phyloP scores from a whole-genome alignment of 495 filamentous ascomycete species.

The Cetradonia linearis region DNA sequence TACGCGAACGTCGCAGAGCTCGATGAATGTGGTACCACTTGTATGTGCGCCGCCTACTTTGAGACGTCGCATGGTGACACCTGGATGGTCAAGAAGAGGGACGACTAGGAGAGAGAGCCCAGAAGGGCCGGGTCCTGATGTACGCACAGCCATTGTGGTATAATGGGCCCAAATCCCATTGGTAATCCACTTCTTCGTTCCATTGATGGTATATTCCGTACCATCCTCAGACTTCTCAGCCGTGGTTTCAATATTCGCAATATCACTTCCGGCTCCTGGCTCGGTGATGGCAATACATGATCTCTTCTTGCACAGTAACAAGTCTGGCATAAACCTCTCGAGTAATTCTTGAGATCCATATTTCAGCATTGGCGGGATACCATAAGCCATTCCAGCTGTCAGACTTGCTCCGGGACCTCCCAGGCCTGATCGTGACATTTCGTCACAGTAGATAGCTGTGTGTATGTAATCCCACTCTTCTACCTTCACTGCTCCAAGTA shows the following conservation, averaged over 20 bases:
- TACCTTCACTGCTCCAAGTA: slow-evolving; percentile 55
- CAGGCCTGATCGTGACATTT: slow-evolving; percentile 55
- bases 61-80: slow-evolving; percentile 56
- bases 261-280: slow-evolving; percentile 60
- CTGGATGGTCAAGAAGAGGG: slow-evolving; percentile 50
- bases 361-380: slow-evolving; percentile 58
- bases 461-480: slow-evolving; percentile 70
- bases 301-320: slow-evolving; percentile 55
- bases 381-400: slow-evolving; percentile 61
- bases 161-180: slow-evolving; percentile 71
- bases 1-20: slow-evolving; percentile 62
- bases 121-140: slow-evolving; percentile 45
- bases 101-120: slow-evolving; percentile 60
- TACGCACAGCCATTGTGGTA: slow-evolving; percentile 65
- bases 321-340: slow-evolving; percentile 53
- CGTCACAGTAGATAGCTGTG: slow-evolving; percentile 57
- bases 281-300: slow-evolving; percentile 72
- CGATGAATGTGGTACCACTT: slow-evolving; percentile 65
- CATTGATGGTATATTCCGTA: slow-evolving; percentile 60
- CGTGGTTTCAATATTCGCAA: slow-evolving; percentile 58
- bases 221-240: slow-evolving; percentile 54
- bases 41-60: slow-evolving; percentile 50
- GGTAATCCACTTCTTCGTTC: slow-evolving; percentile 76
- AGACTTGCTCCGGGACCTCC: slow-evolving; percentile 49
- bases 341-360: slow-evolving; percentile 51